Conservation (phyloP, 345 rosid species). For the Litchi chinensis region DNA sequence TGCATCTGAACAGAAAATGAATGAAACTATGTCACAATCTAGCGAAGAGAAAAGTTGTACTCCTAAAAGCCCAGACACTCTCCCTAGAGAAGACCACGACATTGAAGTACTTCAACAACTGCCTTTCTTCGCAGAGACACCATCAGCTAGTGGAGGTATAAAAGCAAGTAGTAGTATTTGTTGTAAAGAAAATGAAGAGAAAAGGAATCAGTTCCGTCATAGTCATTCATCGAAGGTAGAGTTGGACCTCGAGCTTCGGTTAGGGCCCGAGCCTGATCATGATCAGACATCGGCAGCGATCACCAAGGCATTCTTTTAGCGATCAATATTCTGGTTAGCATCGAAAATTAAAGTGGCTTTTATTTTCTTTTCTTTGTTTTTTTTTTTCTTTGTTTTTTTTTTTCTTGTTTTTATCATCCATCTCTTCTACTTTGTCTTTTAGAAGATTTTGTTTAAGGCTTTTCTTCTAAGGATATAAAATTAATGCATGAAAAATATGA, state of each 20-base stretch:
- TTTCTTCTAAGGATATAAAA: neutral
- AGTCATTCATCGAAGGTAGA: conserved; percentile 32
- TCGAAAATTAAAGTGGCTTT: neutral
- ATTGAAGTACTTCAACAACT: conserved; percentile 23
- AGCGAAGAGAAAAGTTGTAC: conserved; percentile 19
- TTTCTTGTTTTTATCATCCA: neutral
- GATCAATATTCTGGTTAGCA: neutral
- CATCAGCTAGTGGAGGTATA: neutral
- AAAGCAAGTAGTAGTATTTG: neutral
- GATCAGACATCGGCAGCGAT: neutral
- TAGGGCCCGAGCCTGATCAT: conserved; percentile 50
- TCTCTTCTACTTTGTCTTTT: neutral
- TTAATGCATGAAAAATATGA: neutral
- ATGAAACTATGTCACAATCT: conserved; percentile 12
- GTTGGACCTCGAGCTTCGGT: conserved; percentile 69
- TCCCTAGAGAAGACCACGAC: conserved; percentile 16
- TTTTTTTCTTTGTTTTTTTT: neutral
- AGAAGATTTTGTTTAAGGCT: neutral
- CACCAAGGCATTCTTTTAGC: conserved; percentile 9
- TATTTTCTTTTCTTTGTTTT: neutral
- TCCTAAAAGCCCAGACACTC: conserved; percentile 16
- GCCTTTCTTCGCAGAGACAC: neutral
- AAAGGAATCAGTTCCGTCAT: conserved; percentile 4
- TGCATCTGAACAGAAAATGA: conserved; percentile 6
- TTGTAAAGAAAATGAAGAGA: conserved; percentile 15